Evolutionary conservation across 129 eudicot species (phyloP).

Genomic region (Sambucus nigra): DNA sequence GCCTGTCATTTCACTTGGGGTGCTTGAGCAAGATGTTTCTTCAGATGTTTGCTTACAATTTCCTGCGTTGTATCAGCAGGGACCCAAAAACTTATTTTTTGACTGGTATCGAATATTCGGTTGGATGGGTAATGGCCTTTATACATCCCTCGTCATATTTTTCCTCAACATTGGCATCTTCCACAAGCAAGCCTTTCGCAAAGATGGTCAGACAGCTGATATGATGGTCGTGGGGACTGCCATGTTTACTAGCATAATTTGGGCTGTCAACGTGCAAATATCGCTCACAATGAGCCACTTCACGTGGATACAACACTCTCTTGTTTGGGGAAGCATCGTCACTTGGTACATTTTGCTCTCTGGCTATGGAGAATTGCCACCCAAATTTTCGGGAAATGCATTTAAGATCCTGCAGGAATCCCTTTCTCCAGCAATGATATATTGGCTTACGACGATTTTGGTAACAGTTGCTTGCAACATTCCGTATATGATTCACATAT

Average conservation of each 20-base stretch:
- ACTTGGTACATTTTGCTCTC: conserved; percentile 45
- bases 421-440: conserved; percentile 46
- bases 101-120: conserved; percentile 55
- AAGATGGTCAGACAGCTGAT: conserved; percentile 48
- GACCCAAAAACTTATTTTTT: conserved; percentile 54
- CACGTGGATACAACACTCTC: conserved; percentile 56
- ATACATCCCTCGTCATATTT: conserved; percentile 38
- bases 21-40: conserved; percentile 57
- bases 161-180: conserved; percentile 42
- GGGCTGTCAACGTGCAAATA: conserved; percentile 57
- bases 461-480: conserved; percentile 40
- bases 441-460: conserved; percentile 41
- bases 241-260: conserved; percentile 51
- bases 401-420: no score
- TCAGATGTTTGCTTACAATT: conserved; percentile 67
- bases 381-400: conserved; percentile 28
- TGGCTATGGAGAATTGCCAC: conserved; percentile 32
- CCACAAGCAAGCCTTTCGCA: conserved; percentile 39
- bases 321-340: conserved; percentile 49
- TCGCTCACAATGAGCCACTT: conserved; percentile 61
- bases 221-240: conserved; percentile 47
- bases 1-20: conserved; percentile 63
- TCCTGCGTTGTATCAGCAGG: conserved; percentile 67
- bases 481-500: conserved; percentile 48
- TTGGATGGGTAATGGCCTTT: conserved; percentile 59